phyloP scores from a whole-genome alignment of 2,329 filamentous ascomycete species.

The Truncatella angustata region DNA sequence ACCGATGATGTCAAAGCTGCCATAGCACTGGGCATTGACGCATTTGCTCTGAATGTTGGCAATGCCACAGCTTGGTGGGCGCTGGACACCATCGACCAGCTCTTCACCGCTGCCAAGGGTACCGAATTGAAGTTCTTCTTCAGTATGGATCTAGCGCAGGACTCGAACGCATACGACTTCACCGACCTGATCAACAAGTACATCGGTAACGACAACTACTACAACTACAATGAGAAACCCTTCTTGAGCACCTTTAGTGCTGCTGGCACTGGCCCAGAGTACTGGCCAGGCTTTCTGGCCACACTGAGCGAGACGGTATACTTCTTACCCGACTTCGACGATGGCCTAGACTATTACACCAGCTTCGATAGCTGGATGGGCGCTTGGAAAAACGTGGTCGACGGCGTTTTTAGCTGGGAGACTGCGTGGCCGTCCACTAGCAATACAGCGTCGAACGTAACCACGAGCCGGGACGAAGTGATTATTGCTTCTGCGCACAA shows the following conservation, averaged over 20 bases:
- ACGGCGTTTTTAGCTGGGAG: constrained; percentile 38
- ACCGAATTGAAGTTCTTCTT: constrained; percentile 34
- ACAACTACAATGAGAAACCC: constrained; percentile 22
- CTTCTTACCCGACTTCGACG: constrained; percentile 32
- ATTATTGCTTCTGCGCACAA: constrained; percentile 20
- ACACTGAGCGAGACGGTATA: constrained; percentile 26
- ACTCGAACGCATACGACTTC: constrained; percentile 22
- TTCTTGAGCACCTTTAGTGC: constrained; percentile 30
- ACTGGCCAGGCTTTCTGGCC: constrained; percentile 25
- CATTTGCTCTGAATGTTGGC: constrained; percentile 34
- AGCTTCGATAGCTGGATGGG: constrained; percentile 23
- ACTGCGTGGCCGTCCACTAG: constrained; percentile 30
- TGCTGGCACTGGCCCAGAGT: constrained; percentile 20
- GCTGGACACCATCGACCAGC: constrained; percentile 21
- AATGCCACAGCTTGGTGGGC: constrained; percentile 23
- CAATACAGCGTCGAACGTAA: constrained; percentile 24
- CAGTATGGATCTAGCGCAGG: constrained; percentile 32
- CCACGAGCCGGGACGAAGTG: constrained; percentile 20
- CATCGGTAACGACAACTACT: constrained; percentile 26
- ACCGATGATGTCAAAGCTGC: constrained; percentile 28
- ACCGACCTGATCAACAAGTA: constrained; percentile 22
- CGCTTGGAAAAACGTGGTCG: constrained; percentile 28
- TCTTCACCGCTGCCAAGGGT: constrained; percentile 28
- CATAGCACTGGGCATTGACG: constrained; percentile 27
- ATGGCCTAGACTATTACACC: constrained; percentile 29